These are phyloP conservation scores for Rhynchospora pubera DNA, from an alignment of 176 grass and related monocot species.

Conservation along the genomic window DNA sequence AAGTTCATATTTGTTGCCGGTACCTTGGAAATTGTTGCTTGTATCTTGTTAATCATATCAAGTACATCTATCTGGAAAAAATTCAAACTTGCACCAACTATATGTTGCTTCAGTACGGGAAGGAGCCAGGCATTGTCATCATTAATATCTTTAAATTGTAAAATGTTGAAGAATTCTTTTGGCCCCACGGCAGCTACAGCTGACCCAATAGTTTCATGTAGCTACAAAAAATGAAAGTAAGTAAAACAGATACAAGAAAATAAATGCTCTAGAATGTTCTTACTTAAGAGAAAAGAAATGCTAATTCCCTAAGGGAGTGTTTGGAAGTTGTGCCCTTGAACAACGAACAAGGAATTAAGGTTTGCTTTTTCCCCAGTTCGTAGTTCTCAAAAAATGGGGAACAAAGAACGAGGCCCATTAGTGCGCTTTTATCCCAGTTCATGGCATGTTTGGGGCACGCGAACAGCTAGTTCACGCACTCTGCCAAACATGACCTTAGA, in stretches of 20 bases:
- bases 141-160: conserved; percentile 54
- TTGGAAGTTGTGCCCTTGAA: too few species aligned
- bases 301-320: too few species aligned
- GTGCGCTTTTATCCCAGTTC: too few species aligned
- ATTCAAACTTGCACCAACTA: conserved; percentile 70
- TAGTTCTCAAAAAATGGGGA: too few species aligned
- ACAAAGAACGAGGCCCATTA: too few species aligned
- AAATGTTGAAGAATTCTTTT: conserved; percentile 66
- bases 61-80: conserved; percentile 75
- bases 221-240: conserved; percentile 50
- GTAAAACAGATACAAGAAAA: not conserved
- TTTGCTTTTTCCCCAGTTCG: too few species aligned
- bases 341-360: too few species aligned
- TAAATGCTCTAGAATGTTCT: not conserved
- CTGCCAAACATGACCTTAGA: too few species aligned
- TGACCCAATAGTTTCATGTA: conserved; percentile 76
- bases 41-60: conserved; percentile 47
- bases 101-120: conserved; percentile 69
- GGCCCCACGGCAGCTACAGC: conserved; percentile 76
- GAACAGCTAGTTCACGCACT: too few species aligned
- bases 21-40: conserved; percentile 71
- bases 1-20: not conserved
- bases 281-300: not conserved
- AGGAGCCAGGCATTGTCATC: conserved; percentile 82
- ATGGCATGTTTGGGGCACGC: too few species aligned